These are phyloP conservation scores for Sporobolomyces pararoseus DNA, from an alignment of 768 basidiomycete genomes.

Conservation along the genomic window DNA sequence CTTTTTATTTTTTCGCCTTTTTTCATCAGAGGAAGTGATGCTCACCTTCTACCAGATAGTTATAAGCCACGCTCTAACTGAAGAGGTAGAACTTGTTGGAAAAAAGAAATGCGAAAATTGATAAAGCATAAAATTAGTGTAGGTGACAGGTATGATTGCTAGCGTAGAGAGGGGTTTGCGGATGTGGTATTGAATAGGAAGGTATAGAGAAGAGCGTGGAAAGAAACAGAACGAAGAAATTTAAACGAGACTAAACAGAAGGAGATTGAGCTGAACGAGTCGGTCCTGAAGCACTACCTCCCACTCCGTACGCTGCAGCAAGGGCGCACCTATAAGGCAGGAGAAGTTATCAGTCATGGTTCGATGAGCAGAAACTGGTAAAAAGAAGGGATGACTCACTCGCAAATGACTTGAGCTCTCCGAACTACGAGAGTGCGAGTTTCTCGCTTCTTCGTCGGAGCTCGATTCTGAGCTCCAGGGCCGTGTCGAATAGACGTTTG, in stretches of 20 bases:
- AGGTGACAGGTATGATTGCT: too few species aligned
- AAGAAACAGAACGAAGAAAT: background rate
- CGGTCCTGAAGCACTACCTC: background rate
- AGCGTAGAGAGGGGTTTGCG: too few species aligned
- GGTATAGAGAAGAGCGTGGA: background rate
- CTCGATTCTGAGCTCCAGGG: conserved; percentile 42
- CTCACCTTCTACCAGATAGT: too few species aligned
- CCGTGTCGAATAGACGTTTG: conserved; percentile 40
- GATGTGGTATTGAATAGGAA: too few species aligned
- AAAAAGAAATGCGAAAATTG: too few species aligned
- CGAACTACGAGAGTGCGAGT: conserved; percentile 61
- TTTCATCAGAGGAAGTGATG: too few species aligned
- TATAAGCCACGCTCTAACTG: too few species aligned
- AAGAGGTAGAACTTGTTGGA: too few species aligned
- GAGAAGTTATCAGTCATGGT: too few species aligned
- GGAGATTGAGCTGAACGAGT: background rate
- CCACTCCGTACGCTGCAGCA: conserved; percentile 31
- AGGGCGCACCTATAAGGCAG: conserved; percentile 36
- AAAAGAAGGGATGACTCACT: conserved; percentile 55
- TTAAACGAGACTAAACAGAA: background rate
- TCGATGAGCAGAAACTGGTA: too few species aligned
- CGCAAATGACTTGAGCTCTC: conserved; percentile 80
- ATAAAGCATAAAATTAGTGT: too few species aligned
- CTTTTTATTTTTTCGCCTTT: too few species aligned
- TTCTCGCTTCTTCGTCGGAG: conserved; percentile 54